Evolutionary conservation across 2,329 filamentous ascomycete genomes (phyloP), one percentile per base, ranked within the genome.

Genomic region (Cyphellophora attinorum): DNA sequence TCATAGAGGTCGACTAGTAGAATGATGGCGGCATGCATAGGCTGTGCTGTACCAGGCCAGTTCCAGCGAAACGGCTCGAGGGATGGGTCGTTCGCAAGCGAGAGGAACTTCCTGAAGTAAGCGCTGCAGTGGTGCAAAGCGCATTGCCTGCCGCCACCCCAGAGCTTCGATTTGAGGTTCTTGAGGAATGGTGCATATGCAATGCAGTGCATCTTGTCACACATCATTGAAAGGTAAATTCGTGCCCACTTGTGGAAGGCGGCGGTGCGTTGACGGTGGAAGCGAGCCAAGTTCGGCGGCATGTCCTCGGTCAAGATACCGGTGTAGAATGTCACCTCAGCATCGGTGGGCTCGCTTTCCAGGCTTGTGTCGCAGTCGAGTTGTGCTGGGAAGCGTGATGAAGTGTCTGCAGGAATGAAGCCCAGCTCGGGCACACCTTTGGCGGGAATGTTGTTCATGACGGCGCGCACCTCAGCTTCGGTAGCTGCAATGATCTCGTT

Each of bases 1-100:
- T 67, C 63, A 38, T 66, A 66, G 2, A 67, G 51, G 43, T 67
- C 64, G 35, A 67, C 63, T 15, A 67, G 57, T 55, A 66, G 59
- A 34, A 67, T 65, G 59, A 64, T 59, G 17, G 57, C 60, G 11
- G 61, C 58, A 49, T 64, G 60, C 54, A 64, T 61, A 2, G 60
- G 61, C 38, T 63, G 60, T 36, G 61, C 58, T 29, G 57, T 61
- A 3, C 61, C 60, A 25, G 62, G 61, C 62, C 62, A 67, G 38
- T 59, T 62, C 64, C 64, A 67, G 31, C 64, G 59, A 31, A 67
- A 66, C 0, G 61, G 61, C 39, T 66, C 60, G 27, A 67, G 61
- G 30, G 64, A 61, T 13, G 62, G 56, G 41, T 65, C 62, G 3
- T 60, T 61, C 4, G 61, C 62, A 15, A 67, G 48, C n/a, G 57